Conservation (phyloP, 2,329 filamentous ascomycete species). For the Nectriaceae sp. region DNA sequence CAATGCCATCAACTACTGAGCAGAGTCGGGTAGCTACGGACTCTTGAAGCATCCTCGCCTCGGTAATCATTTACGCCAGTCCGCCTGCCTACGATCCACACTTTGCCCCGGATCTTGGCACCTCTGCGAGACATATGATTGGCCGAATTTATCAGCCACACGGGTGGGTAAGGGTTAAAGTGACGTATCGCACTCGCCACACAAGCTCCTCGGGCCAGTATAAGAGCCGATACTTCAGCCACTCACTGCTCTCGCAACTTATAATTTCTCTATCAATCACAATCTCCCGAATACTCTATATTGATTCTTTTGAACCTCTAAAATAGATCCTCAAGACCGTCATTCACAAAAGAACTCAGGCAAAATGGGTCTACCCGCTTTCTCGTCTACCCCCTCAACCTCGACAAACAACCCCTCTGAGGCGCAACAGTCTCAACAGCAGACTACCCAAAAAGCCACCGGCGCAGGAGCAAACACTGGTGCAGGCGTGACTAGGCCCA, state of each 20-base stretch:
- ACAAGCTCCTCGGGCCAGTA: slow-evolving; percentile 19
- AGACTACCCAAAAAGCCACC: slow-evolving; percentile 25
- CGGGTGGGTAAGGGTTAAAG: neutral
- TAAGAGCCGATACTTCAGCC: slow-evolving; percentile 19
- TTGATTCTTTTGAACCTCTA: slow-evolving; percentile 1
- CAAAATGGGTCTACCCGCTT: slow-evolving; percentile 10
- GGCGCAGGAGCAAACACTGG: slow-evolving; percentile 52
- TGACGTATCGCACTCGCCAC: slow-evolving; percentile 31
- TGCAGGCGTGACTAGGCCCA: slow-evolving; percentile 47
- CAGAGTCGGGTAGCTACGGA: too few species aligned
- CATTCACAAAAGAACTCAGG: slow-evolving; percentile 1
- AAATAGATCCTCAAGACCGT: neutral
- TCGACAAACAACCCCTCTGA: slow-evolving; percentile 9
- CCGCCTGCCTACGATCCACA: neutral
- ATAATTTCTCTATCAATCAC: neutral
- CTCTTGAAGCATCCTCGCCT: too few species aligned
- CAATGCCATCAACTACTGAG: too few species aligned
- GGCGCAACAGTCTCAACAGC: slow-evolving; percentile 12
- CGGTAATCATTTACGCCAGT: too few species aligned
- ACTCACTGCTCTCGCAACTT: neutral
- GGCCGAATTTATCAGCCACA: slow-evolving; percentile 22
- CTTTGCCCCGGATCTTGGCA: neutral
- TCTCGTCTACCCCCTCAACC: slow-evolving; percentile 21
- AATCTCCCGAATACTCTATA: neutral
- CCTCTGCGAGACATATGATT: slow-evolving; percentile 7